These are phyloP conservation scores for Keithomyces neogunnii DNA, from an alignment of 2,329 filamentous ascomycete species.

Conservation along the genomic window DNA sequence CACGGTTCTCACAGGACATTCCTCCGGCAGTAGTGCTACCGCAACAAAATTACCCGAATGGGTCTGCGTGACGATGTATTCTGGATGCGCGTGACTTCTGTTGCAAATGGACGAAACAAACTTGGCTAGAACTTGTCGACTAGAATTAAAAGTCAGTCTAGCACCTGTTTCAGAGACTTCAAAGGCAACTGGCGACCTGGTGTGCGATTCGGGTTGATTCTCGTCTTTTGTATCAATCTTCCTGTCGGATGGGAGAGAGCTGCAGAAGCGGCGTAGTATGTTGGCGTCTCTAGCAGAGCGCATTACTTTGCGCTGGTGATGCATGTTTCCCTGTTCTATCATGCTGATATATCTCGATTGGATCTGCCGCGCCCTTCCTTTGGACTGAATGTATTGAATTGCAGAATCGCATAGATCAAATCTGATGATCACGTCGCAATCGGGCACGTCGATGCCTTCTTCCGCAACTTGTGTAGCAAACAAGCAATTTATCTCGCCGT, in stretches of 20 bases:
- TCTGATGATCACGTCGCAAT: constrained; percentile 59
- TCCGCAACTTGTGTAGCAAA: constrained; percentile 61
- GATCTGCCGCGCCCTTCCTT: constrained; percentile 71
- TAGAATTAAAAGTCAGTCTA: constrained; percentile 68
- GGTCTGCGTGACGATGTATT: constrained; percentile 52
- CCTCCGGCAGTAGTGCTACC: constrained; percentile 70
- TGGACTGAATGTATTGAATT: constrained; percentile 91
- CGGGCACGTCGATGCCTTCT: constrained; percentile 59
- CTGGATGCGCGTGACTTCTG: constrained; percentile 25
- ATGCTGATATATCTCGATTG: constrained; percentile 80
- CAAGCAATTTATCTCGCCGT: constrained; percentile 52
- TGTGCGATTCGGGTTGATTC: constrained; percentile 12
- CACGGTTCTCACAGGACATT: constrained; percentile 60
- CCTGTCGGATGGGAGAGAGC: constrained; percentile 64
- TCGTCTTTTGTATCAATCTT: constrained; percentile 27
- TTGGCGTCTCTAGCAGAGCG: constrained; percentile 54
- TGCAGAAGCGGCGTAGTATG: constrained; percentile 68
- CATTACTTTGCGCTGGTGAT: constrained; percentile 47
- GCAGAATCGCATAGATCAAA: constrained; percentile 86
- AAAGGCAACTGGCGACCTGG: constrained; percentile 38
- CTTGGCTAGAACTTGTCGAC: constrained; percentile 60
- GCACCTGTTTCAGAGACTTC: constrained; percentile 61
- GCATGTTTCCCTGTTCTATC: constrained; percentile 61
- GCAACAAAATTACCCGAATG: constrained; percentile 55
- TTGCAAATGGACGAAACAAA: constrained; percentile 59